Percentiles rank a stretch among this genome's conserved stretches.
Evolutionary conservation across 169 alveolate genomes (phyloP).

Genomic region (Plasmodium billcollinsi): DNA sequence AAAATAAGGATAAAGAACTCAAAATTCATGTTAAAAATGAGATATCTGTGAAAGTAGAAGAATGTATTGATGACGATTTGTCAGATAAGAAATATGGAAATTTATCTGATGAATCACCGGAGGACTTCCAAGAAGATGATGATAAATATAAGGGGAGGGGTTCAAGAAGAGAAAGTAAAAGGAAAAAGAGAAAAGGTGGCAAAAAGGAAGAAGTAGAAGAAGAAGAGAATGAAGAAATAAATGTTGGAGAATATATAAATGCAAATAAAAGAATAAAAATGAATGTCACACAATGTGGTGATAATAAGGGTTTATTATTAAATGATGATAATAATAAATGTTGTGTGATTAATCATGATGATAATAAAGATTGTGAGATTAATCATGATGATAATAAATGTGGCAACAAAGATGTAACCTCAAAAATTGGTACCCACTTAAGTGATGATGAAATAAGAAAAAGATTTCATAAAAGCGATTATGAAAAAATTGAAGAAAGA

Average conservation of each 20-base stretch:
- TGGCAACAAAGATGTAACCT: background rate
- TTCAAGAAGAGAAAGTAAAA: background rate
- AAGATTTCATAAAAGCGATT: conserved; percentile 48
- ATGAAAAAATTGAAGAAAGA: conserved; percentile 70
- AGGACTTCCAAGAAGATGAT: too few relatives aligned
- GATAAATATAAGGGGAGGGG: too few relatives aligned
- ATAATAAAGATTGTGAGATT: background rate
- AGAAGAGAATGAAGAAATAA: background rate
- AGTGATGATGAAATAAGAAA: conserved; percentile 41
- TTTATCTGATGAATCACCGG: too few relatives aligned
- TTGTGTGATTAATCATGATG: too few relatives aligned
- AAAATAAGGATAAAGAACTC: background rate
- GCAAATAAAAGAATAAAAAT: background rate
- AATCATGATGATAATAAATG: background rate
- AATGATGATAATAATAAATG: conserved; percentile 8
- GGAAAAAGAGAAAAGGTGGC: background rate
- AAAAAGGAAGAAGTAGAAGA: background rate
- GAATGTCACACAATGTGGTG: background rate
- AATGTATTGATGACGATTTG: too few relatives aligned
- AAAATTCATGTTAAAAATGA: background rate
- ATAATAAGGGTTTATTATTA: too few relatives aligned
- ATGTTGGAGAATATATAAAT: background rate
- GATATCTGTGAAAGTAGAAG: too few relatives aligned
- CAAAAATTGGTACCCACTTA: background rate
- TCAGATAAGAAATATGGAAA: too few relatives aligned